A percentile compares a stretch with the other conserved stretches of the same genome.
Evolutionary conservation across 805 yeast species (phyloP).

Genomic region (Candida cerambycidarum): DNA sequence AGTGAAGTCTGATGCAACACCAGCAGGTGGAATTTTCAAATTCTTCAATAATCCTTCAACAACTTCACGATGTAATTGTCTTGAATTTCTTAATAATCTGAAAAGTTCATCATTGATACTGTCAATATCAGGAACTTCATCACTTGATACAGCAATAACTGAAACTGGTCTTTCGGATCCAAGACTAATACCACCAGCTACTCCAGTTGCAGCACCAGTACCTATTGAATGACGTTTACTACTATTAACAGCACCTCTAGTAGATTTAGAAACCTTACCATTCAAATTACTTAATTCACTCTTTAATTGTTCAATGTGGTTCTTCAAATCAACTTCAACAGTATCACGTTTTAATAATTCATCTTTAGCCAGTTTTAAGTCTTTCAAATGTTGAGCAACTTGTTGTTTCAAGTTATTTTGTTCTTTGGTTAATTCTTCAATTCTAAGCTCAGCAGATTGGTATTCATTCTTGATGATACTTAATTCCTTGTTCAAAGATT

Average conservation of each 20-base stretch:
- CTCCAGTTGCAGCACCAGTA: conserved; percentile 17
- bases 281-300: conserved; percentile 50
- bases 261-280: conserved; percentile 29
- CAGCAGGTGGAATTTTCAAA: conserved; percentile 80
- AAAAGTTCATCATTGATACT: conserved; percentile 76
- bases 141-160: conserved; percentile 56
- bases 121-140: conserved; percentile 55
- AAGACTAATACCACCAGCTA: conserved; percentile 8
- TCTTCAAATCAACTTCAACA: conserved; percentile 64
- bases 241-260: conserved; percentile 27
- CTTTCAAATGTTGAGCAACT: conserved; percentile 58
- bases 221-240: conserved; percentile 40
- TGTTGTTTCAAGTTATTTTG: conserved; percentile 66
- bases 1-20: conserved; percentile 77
- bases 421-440: conserved; percentile 57
- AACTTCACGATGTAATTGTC: conserved; percentile 74
- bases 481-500: conserved; percentile 55
- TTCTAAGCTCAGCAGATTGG: conserved; percentile 55
- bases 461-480: conserved; percentile 54
- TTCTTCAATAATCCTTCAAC: conserved; percentile 84
- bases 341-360: conserved; percentile 58
- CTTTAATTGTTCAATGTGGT: conserved; percentile 56
- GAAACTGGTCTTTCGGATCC: conserved; percentile 53
- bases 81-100: conserved; percentile 68
- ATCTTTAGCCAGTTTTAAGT: conserved; percentile 59